Percentiles rank a stretch among this genome's conserved stretches.
Conservation (phyloP, 2,329 filamentous ascomycete genomes). For the Paraphaeosphaeria minitans region DNA sequence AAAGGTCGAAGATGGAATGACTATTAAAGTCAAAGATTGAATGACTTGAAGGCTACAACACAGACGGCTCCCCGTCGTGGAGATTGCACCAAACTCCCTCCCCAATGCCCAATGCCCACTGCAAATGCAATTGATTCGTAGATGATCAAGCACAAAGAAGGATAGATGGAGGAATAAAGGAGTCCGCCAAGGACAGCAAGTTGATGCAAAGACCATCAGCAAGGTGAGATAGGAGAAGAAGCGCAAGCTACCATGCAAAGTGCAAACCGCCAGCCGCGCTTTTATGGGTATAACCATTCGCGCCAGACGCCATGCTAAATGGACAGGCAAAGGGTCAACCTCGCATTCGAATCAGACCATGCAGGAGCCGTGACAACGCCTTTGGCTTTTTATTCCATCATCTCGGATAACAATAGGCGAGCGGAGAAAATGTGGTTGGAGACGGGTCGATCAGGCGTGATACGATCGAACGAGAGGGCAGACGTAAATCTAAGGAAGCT, state of each 20-base stretch:
- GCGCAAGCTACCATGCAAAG: conserved; percentile 16
- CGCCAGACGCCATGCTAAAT: conserved; percentile 42
- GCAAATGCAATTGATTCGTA: conserved; percentile 9
- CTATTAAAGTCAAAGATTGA: not conserved
- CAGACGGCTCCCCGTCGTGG: not conserved
- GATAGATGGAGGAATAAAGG: conserved; percentile 4
- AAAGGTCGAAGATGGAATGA: not conserved
- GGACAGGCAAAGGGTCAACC: conserved; percentile 20
- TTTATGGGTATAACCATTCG: conserved; percentile 22
- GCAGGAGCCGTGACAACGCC: conserved; percentile 7
- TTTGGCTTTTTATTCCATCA: conserved; percentile 6
- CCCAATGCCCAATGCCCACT: conserved; percentile 11
- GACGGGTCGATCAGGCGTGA: conserved; percentile 4
- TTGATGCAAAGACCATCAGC: conserved; percentile 19
- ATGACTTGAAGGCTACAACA: conserved; percentile 5
- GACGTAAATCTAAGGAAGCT: conserved; percentile 23
- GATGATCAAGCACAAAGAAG: conserved; percentile 9
- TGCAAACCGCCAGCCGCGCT: conserved; percentile 18
- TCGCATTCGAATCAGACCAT: conserved; percentile 14
- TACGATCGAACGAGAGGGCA: conserved; percentile 1
- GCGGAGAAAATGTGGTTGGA: not conserved
- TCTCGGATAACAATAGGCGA: not conserved
- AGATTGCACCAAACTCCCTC: conserved; percentile 7
- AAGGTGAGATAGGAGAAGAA: conserved; percentile 11
- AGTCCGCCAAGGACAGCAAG: conserved; percentile 8